Percentiles rank a stretch among this genome's conserved stretches.
These are phyloP conservation scores for Croton setiger DNA, from an alignment of 441 rosid genomes.

Conservation along the genomic window DNA sequence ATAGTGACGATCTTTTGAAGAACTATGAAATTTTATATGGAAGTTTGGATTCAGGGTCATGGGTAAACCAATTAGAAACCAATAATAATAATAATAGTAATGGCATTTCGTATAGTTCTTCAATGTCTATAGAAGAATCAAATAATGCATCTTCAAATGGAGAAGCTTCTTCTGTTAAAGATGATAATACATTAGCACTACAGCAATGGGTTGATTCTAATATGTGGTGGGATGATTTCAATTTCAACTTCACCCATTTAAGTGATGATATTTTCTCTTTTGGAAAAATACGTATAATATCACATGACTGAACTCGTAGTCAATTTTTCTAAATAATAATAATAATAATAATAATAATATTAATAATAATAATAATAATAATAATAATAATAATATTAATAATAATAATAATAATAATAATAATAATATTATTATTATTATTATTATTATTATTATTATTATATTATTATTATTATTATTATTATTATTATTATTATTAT, in stretches of 20 bases:
- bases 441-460: too few relatives aligned
- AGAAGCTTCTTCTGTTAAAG: constrained; percentile 27
- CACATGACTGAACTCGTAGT: too few relatives aligned
- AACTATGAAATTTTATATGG: constrained; percentile 33
- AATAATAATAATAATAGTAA: constrained; percentile 12
- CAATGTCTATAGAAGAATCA: constrained; percentile 29
- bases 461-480: too few relatives aligned
- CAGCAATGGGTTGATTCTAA: constrained; percentile 52
- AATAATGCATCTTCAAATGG: constrained; percentile 14
- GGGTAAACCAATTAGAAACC: constrained; percentile 26
- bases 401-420: too few relatives aligned
- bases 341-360: too few relatives aligned
- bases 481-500: too few relatives aligned
- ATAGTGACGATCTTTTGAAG: constrained; percentile 13
- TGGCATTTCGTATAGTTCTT: constrained; percentile 27
- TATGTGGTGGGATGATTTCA: constrained; percentile 54
- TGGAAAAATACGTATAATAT: too few relatives aligned
- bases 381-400: too few relatives aligned
- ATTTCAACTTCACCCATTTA: too few relatives aligned
- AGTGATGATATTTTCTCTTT: constrained; percentile 40
- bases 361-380: too few relatives aligned
- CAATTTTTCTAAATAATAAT: too few relatives aligned
- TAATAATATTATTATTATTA: too few relatives aligned
- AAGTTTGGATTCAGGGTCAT: constrained; percentile 33
- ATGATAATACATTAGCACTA: constrained; percentile 23